Percentiles rank a stretch among this genome's conserved stretches.
Conservation (phyloP, 208 protist genomes). For the Trypanosomatidae sp. region DNA sequence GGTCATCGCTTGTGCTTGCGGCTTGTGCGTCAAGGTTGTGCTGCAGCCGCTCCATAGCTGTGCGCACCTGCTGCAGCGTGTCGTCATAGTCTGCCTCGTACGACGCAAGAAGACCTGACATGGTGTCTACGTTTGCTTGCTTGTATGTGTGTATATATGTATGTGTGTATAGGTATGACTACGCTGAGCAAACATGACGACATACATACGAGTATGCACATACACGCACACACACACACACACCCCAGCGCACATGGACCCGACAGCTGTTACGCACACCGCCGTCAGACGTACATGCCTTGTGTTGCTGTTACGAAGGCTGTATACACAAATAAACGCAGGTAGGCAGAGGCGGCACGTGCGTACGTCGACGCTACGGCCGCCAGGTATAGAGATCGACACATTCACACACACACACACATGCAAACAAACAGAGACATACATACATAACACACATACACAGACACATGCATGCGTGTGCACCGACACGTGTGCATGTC, state of each 20-base stretch:
- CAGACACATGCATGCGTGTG: too few species aligned
- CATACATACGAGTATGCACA: not conserved
- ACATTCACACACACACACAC: not conserved
- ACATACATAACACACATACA: not conserved
- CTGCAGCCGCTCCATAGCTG: constrained; percentile 11
- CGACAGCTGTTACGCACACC: too few species aligned
- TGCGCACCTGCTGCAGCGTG: constrained; percentile 11
- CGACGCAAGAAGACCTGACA: constrained; percentile 39
- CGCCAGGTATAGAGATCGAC: too few species aligned
- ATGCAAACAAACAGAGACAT: not conserved
- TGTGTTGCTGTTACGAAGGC: too few species aligned
- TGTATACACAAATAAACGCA: too few species aligned
- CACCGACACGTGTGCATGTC: too few species aligned
- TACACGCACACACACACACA: not conserved
- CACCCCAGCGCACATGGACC: not conserved
- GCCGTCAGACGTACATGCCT: too few species aligned
- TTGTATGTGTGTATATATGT: not conserved
- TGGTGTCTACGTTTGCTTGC: too few species aligned
- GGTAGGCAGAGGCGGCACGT: too few species aligned
- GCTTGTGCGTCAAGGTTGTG: constrained; percentile 10
- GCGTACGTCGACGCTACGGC: too few species aligned
- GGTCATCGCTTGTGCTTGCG: constrained; percentile 9
- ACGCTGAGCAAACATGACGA: not conserved
- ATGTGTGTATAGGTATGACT: not conserved
- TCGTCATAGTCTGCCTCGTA: constrained; percentile 65